A percentile compares a stretch with the other conserved stretches of the same genome.
These are phyloP conservation scores for Lasiosphaeris hirsuta DNA, from an alignment of 495 filamentous ascomycete genomes.

Conservation along the genomic window DNA sequence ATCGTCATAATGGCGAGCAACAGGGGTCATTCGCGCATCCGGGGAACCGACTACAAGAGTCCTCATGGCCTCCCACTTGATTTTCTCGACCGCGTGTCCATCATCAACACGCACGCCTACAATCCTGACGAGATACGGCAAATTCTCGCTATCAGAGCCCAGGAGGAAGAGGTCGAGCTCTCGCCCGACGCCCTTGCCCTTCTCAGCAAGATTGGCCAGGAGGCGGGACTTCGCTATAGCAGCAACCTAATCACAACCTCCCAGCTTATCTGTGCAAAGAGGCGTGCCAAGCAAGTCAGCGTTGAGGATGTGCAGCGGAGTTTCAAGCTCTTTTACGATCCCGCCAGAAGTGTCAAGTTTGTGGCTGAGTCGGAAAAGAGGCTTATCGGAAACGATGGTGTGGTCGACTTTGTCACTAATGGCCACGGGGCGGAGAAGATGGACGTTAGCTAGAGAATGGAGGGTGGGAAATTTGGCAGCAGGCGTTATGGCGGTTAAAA, in stretches of 20 bases:
- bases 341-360: constrained; percentile 81
- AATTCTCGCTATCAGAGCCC: constrained; percentile 84
- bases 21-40: constrained; percentile 83
- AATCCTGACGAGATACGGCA: constrained; percentile 78
- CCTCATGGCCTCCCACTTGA: constrained; percentile 94
- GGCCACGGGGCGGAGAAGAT: constrained; percentile 63
- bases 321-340: constrained; percentile 91
- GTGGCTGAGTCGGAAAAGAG: constrained; percentile 86
- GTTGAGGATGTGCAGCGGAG: constrained; percentile 88
- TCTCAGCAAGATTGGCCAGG: constrained; percentile 90
- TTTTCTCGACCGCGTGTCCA: constrained; percentile 93
- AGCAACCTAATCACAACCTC: constrained; percentile 95
- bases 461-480: constrained; percentile 4
- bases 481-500: constrained; percentile 25
- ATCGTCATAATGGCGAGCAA: constrained; percentile 99
- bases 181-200: constrained; percentile 84
- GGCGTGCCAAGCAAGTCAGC: constrained; percentile 72
- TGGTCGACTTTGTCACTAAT: constrained; percentile 67
- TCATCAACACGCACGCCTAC: constrained; percentile 95
- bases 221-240: constrained; percentile 87
- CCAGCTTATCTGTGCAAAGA: constrained; percentile 73
- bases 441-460: constrained; percentile 57
- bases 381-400: constrained; percentile 83
- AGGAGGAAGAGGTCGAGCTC: constrained; percentile 93
- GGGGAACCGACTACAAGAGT: constrained; percentile 86